These are phyloP conservation scores for Boletellus ananas DNA, from an alignment of 768 basidiomycete species.

Conservation along the genomic window DNA sequence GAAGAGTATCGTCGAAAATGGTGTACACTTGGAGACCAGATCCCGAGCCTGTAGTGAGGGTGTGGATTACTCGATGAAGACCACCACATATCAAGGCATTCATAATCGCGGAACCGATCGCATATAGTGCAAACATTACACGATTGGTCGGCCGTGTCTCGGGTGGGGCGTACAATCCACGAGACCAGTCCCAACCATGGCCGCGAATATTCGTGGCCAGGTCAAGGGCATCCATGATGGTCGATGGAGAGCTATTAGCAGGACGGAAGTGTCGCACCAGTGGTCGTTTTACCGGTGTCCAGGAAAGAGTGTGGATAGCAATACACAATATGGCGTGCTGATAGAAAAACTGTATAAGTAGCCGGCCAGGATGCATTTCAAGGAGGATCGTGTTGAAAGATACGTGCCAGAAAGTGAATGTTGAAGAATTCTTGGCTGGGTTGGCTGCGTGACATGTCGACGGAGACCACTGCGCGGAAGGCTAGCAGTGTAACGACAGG, in stretches of 20 bases:
- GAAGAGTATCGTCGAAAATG: not conserved
- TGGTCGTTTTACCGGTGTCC: not conserved
- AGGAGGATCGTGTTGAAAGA: not conserved
- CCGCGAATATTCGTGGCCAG: not conserved
- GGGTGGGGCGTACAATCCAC: not conserved
- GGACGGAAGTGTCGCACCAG: not conserved
- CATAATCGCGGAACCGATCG: not conserved
- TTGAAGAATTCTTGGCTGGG: not conserved
- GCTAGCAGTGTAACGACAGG: not conserved
- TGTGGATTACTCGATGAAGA: not conserved
- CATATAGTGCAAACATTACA: not conserved
- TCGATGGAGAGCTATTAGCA: not conserved
- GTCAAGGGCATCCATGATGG: not conserved
- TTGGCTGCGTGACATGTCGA: not conserved
- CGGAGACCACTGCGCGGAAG: not conserved
- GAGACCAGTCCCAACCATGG: not conserved
- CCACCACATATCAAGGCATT: not conserved
- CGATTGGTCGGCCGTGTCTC: not conserved
- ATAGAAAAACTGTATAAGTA: not conserved
- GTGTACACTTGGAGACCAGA: not conserved
- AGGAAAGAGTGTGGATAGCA: not conserved
- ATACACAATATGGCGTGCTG: not conserved
- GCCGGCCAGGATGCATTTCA: not conserved
- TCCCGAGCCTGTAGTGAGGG: not conserved
- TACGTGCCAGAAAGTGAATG: not conserved